Evolutionary conservation across 495 filamentous ascomycete species (phyloP), one percentile per base, ranked within the genome.

Genomic region (Aspergillus bridgeri): DNA sequence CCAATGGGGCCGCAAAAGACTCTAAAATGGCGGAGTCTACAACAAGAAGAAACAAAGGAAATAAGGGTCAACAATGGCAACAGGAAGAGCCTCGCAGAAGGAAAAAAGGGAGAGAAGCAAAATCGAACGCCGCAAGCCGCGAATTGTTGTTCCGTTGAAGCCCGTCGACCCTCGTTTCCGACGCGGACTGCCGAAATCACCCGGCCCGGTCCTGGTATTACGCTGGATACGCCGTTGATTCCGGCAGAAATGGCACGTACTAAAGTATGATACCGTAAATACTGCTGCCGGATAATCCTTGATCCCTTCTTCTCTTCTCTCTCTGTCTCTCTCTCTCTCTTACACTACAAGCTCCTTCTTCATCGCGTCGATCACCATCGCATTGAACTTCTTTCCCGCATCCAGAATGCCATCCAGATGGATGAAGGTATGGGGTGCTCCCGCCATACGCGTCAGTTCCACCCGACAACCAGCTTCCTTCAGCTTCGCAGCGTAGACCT

Each of bases 401-500:
- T 70, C 61, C 42, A 76, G 27, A 18, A 77, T 68, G 0, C 51
- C 64, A 58, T 81, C 75, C 13, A 79, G 43, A 1, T 20, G 15
- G 17, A 58, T 53, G 58, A 76, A 67, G 2, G 66, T 58, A 65
- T 81, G 78, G 0, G 78, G 63, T 22, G 59, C 68, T 24, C 71
- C 76, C 17, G 58, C 20, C 33, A 67, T 67, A 18, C 66, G 69
- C 18, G 71, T 53, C 50, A 72, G 11, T 15, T 73, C 67, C 15
- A 75, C 70, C 19, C 63, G 54, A 49, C 69, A 69, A 1, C 75
- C 78, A 2, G 74, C 69, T 19, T 65, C 67, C 47, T 69, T 59
- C 53, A 83, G 58, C 42, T 74, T 72, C 18, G 65, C 58, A 3
- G 73, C 79, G 66, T 79, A 81, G 15, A 59, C 58, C 55, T 76